Evolutionary conservation across 2,329 filamentous ascomycete species (phyloP), one percentile per base, ranked within the genome.

Genomic region (Tolypocladium tropicale): DNA sequence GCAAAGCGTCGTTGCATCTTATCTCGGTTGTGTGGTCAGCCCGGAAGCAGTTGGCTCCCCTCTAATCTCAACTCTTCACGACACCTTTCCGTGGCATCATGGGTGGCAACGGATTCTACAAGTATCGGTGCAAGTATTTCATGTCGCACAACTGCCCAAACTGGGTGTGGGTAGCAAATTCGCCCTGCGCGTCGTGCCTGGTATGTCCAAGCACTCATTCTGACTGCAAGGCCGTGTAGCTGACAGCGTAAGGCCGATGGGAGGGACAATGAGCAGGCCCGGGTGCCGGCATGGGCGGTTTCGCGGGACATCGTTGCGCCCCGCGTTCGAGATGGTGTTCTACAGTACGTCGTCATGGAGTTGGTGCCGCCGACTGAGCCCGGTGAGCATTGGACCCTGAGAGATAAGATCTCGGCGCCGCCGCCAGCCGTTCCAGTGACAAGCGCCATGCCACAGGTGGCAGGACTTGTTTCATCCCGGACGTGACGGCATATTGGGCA

Each of bases 61-160:
- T 23, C 11, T 12, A 11, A 32, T 23, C 18, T 53, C 39, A 34
- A 34, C 14, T 9, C 5, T 2, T 34, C 41, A 43, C 39, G 25
- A 55, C 33, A 41, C 23, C n/a, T 30, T 41, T 28, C 18, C 46
- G 21, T 18, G 51, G 21, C 33, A 30, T 56, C 61, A 69, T 69
- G 67, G 68, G 66, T 51, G 65, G 67, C 56, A 64, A 70, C 60
- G 74, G 76, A 39, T 78, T 74, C 58, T 80, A 79, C 64, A 79
- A 76, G 68, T 81, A 78, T 65, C 73, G 76, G 46, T 81, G 78
- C 74, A 81, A 79, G 67, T 78, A 80, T 70, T 80, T 77, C 61
- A 74, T 74, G 56, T 73, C 75, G 33, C 71, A 78, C 63, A 75
- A 79, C 59, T 80, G 78, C 60, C 72, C 69, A 6, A 76, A 81